Evolutionary conservation across 768 basidiomycete species (phyloP), one percentile per base, ranked within the genome.

Genomic region (Clitopilus hobsonii): DNA sequence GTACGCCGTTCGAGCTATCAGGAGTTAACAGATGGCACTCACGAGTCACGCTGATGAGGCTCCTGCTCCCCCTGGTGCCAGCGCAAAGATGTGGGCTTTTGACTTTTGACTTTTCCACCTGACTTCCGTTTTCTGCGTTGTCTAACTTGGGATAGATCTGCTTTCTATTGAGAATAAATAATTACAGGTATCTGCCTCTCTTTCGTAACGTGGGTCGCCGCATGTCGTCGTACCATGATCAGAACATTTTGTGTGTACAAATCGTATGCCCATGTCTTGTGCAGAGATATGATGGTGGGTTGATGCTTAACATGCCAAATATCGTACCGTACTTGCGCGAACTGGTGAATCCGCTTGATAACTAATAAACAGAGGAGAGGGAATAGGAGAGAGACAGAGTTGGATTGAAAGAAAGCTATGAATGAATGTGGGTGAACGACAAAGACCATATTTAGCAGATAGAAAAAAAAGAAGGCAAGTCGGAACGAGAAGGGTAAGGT

Each of bases 241-340:
- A 20, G n/a, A 45, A 45, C 32, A 45, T 16, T 18, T 45, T 45
- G 41, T 45, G 41, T 45, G 41, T 45, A 45, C 41, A 45, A 45
- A 45, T 45, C 41, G 41, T 45, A 20, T 11, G n/a, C 18, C 18
- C 41, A 18, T 45, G 41, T 20, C 10, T 45, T 45, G 41, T 45
- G 41, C 41, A 45, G 41, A 45, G 41, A 45, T 45, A 45, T 45
- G 41, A 45, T 45, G 41, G 41, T 11, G n/a, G 41, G 18, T 45
- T 41, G 41, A 45, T 45, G 41, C 41, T n/a, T 45, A 51, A 57
- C 49, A 53, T 61, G 60, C 52, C 57, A 54, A 58, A 58, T 60
- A 58, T 57, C 59, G 57, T 58, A 62, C 56, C 56, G 54, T 55
- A 60, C 53, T 56, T 55, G 60, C 52, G 60, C 51, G 51, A 38